Base-by-base conservation (phyloP, 441 rosid species). In the Populus hybrid region DNA sequence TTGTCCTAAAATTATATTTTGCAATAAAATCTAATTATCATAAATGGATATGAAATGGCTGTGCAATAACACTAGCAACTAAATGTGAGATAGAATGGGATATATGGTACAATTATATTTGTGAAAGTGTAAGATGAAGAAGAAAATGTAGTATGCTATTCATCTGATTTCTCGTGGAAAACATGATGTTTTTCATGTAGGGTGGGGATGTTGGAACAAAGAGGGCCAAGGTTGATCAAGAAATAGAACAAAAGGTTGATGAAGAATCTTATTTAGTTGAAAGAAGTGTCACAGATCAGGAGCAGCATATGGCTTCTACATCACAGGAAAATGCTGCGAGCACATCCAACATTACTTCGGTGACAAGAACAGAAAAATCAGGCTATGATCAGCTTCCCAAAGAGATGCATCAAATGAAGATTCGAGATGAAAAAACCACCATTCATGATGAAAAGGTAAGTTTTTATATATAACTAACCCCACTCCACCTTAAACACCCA, bases 141-240 rank as follows among this genome's bases (percentile, higher is more conserved):
- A 46, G 57, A 46, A 46, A 46, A 46, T 14, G 18, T 46, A 4
- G 7, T 46, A 46, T 46, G 57, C 57, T 46, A 50, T 14, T 50
- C 57, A 50, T 50, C 57, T 50, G 57, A 68, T 16, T 34, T 32
- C 36, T 63, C 3, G 5, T 71, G 35, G 8, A 24, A 46, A 59
- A 67, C 32, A 16, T 50, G 91, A 90, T 40, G 90, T 18, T 34
- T 36, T 76, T 71, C 32, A 14, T 77, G 18, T 36, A 94, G 99
- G 92, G 94, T 79, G 95, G 91, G 38, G 97, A 97, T 83, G 79
- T 84, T 74, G 83, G 90, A 63, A 81, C 83, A 34, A 97, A 92
- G 88, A 92, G 97, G 86, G 87, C 81, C 3, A 96, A 92, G 86
- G 81, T 89, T 40, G 99, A 92, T 83, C 91, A 88, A 87, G 95